Conservation (phyloP, 106 monocot species). For the Dioscorea dumetorum region DNA sequence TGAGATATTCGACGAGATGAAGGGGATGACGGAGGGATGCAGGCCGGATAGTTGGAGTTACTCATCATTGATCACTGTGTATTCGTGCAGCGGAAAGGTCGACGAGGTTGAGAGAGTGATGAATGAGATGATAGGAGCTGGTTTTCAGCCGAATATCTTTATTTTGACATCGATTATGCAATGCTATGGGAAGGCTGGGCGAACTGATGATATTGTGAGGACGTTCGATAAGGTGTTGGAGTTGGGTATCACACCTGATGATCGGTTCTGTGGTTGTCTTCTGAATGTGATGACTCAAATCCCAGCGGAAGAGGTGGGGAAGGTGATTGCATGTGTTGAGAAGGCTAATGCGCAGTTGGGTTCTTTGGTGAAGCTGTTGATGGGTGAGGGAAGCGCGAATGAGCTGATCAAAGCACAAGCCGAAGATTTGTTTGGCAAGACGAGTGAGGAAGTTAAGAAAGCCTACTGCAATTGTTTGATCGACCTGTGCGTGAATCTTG, state of each 20-base stretch:
- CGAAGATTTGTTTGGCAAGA: slow-evolving; percentile 29
- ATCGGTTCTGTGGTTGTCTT: slow-evolving; percentile 79
- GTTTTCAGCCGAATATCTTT: slow-evolving; percentile 73
- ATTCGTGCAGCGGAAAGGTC: slow-evolving; percentile 69
- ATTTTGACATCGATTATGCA: slow-evolving; percentile 83
- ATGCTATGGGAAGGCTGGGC: slow-evolving; percentile 71
- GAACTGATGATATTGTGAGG: slow-evolving; percentile 42
- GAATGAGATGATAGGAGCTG: slow-evolving; percentile 67
- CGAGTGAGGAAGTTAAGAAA: slow-evolving; percentile 57
- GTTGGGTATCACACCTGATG: slow-evolving; percentile 59
- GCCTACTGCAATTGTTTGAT: slow-evolving; percentile 81
- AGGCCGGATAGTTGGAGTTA: slow-evolving; percentile 84
- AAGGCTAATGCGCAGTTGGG: slow-evolving; percentile 46
- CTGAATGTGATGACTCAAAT: slow-evolving; percentile 65
- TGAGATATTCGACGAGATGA: slow-evolving; percentile 73
- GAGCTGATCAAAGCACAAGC: slow-evolving; percentile 33
- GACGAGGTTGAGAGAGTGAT: slow-evolving; percentile 58
- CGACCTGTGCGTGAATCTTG: slow-evolving; percentile 67
- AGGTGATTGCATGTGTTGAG: slow-evolving; percentile 54
- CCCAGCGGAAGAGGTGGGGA: slow-evolving; percentile 45
- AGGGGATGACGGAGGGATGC: slow-evolving; percentile 23
- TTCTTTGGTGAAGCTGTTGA: slow-evolving; percentile 44
- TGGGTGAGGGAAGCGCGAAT: slow-evolving; percentile 23
- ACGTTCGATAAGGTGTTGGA: slow-evolving; percentile 45
- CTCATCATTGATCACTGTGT: slow-evolving; percentile 75